phyloP scores from a whole-genome alignment of 2,329 filamentous ascomycete genomes.

The Epichloe sp. region DNA sequence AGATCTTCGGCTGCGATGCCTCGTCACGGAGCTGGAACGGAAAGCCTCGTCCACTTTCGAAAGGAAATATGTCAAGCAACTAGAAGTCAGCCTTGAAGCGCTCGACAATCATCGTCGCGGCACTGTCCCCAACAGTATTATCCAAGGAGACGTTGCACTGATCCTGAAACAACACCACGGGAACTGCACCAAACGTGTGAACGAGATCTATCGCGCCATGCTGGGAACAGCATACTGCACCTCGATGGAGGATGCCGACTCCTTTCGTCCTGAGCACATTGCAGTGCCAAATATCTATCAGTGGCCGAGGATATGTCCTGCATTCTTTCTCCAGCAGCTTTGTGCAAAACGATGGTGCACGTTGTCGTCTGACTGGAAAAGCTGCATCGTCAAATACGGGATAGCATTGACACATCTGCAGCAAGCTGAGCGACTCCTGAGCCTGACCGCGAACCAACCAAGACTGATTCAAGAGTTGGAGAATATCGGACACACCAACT shows the following conservation, averaged over 20 bases:
- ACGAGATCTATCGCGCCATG: not conserved
- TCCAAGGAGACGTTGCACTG: not conserved
- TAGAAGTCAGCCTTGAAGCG: not conserved
- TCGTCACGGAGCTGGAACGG: not conserved
- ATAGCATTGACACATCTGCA: constrained; percentile 27
- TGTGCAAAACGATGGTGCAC: constrained; percentile 5
- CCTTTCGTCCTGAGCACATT: not conserved
- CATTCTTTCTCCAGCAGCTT: constrained; percentile 23
- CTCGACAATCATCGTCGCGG: not conserved
- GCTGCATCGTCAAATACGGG: constrained; percentile 25
- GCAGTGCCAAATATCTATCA: constrained; percentile 1
- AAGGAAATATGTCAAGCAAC: not conserved
- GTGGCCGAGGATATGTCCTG: constrained; percentile 7
- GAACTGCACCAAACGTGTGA: not conserved
- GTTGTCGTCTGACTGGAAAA: constrained; percentile 21
- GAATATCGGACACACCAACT: constrained; percentile 42
- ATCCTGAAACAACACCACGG: not conserved
- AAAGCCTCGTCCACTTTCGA: not conserved
- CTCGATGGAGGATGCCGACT: not conserved
- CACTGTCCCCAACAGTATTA: not conserved
- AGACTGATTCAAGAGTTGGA: constrained; percentile 28
- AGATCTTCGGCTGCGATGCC: not conserved
- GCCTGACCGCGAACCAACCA: constrained; percentile 9
- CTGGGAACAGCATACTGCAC: not conserved
- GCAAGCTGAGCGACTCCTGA: constrained; percentile 26